Conservation (phyloP, 2,329 filamentous ascomycete species). For the Aspergillus hortae region DNA sequence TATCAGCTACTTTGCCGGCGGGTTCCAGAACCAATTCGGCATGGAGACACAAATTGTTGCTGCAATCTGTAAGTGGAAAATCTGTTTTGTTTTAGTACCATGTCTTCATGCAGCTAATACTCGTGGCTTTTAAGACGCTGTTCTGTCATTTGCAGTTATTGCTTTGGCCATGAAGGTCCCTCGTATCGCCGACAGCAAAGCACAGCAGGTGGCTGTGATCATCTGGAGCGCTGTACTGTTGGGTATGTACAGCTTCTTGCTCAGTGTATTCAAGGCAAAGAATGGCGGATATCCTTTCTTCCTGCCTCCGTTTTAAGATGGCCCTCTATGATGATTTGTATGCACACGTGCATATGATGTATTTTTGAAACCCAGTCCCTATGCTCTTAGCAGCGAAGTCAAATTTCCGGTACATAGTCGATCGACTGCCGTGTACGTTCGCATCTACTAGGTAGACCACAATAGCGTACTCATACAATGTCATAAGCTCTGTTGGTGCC, state of each 20-base stretch:
- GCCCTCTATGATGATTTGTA: neutral
- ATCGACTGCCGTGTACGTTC: too few relatives aligned
- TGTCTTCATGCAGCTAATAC: slow-evolving; percentile 12
- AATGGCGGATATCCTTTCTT: slow-evolving; percentile 93
- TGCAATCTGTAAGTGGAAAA: slow-evolving; percentile 72
- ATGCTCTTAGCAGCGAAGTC: too few relatives aligned
- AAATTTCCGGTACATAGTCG: too few relatives aligned
- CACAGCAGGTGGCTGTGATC: slow-evolving; percentile 77
- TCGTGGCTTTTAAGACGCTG: slow-evolving; percentile 54
- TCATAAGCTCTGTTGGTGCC: too few relatives aligned
- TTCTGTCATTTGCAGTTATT: slow-evolving; percentile 86
- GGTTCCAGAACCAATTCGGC: slow-evolving; percentile 91
- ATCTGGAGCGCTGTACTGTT: slow-evolving; percentile 75
- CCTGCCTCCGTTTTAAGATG: slow-evolving; percentile 74
- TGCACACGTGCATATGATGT: neutral
- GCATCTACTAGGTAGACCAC: too few relatives aligned
- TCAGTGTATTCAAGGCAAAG: slow-evolving; percentile 92
- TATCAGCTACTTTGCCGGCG: slow-evolving; percentile 82
- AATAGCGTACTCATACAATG: too few relatives aligned
- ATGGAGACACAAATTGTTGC: slow-evolving; percentile 95
- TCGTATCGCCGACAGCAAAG: slow-evolving; percentile 71
- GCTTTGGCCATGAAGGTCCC: slow-evolving; percentile 89
- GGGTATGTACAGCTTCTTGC: slow-evolving; percentile 84
- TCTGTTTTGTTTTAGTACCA: too few relatives aligned
- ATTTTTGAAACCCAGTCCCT: neutral